phyloP scores from a whole-genome alignment of 345 rosid genomes.

The rapeseed (Brassica napus) region DNA sequence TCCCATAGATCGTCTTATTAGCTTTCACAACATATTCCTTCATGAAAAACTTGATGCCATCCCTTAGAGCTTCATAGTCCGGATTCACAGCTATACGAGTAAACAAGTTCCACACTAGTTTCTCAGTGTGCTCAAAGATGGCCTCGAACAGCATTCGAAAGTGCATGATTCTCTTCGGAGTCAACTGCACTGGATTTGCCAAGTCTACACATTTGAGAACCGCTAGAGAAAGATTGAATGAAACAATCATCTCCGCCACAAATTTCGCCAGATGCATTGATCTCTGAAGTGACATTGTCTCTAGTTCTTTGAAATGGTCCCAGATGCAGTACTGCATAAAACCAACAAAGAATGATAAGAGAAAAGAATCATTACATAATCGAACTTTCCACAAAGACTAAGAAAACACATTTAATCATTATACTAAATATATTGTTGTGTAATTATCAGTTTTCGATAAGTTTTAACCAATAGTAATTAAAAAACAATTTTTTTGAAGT shows the following conservation, averaged over 20 bases:
- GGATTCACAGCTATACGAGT: conserved; percentile 68
- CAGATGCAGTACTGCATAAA: conserved; percentile 69
- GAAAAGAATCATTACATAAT: neutral
- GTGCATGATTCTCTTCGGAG: conserved; percentile 70
- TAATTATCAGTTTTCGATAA: too few species aligned
- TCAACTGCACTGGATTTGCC: conserved; percentile 55
- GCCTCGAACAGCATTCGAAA: conserved; percentile 80
- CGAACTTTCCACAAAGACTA: neutral
- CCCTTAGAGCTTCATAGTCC: conserved; percentile 65
- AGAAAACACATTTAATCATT: too few species aligned
- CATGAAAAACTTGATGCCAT: conserved; percentile 69
- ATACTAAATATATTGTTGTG: too few species aligned
- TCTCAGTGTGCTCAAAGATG: conserved; percentile 65
- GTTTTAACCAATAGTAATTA: too few species aligned
- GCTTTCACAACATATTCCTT: conserved; percentile 65
- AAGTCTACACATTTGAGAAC: conserved; percentile 70
- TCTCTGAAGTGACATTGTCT: conserved; percentile 66
- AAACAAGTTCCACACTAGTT: conserved; percentile 70
- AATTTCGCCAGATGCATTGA: conserved; percentile 91
- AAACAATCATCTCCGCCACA: conserved; percentile 72
- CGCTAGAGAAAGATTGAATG: conserved; percentile 71
- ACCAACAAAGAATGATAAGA: neutral
- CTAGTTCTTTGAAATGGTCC: conserved; percentile 89
- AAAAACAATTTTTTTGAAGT: too few species aligned
- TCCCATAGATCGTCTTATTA: conserved; percentile 43